These are phyloP conservation scores for Turnera subulata DNA, from an alignment of 345 rosid species.

Conservation along the genomic window DNA sequence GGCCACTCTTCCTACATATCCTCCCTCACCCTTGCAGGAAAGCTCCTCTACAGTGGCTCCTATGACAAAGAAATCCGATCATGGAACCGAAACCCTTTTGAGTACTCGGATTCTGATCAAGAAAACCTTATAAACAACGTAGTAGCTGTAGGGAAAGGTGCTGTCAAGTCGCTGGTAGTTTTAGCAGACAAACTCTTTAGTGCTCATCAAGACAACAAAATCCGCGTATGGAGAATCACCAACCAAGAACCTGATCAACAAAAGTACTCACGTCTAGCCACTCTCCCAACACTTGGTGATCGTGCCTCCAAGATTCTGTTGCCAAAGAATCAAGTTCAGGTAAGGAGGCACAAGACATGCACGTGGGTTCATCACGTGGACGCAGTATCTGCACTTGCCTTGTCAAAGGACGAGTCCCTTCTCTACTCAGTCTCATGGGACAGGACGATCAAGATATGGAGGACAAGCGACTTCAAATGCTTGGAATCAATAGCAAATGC, in stretches of 20 bases:
- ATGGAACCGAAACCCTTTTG: conserved; percentile 45
- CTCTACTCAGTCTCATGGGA: conserved; percentile 97
- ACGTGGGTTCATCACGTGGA: conserved; percentile 92
- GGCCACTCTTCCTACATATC: conserved; percentile 64
- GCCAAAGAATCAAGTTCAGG: conserved; percentile 63
- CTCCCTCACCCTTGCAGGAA: conserved; percentile 55
- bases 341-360: conserved; percentile 68
- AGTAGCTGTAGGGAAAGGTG: conserved; percentile 53
- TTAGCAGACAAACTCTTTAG: conserved; percentile 69
- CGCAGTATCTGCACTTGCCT: conserved; percentile 71
- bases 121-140: conserved; percentile 18
- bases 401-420: conserved; percentile 57
- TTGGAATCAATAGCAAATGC: conserved; percentile 73
- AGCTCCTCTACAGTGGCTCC: conserved; percentile 68
- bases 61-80: conserved; percentile 55
- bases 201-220: conserved; percentile 94
- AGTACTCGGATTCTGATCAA: conserved; percentile 27
- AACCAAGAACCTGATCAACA: conserved; percentile 34
- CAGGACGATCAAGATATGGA: conserved; percentile 81
- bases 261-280: conserved; percentile 59
- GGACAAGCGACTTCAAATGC: conserved; percentile 76
- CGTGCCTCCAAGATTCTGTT: conserved; percentile 50
- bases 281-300: conserved; percentile 79
- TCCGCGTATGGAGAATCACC: conserved; percentile 82
- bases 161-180: conserved; percentile 73